Evolutionary conservation across 108 stramenopile genomes (phyloP), one percentile per base, ranked within the genome.

Genomic region (Skeletonema marinoi): DNA sequence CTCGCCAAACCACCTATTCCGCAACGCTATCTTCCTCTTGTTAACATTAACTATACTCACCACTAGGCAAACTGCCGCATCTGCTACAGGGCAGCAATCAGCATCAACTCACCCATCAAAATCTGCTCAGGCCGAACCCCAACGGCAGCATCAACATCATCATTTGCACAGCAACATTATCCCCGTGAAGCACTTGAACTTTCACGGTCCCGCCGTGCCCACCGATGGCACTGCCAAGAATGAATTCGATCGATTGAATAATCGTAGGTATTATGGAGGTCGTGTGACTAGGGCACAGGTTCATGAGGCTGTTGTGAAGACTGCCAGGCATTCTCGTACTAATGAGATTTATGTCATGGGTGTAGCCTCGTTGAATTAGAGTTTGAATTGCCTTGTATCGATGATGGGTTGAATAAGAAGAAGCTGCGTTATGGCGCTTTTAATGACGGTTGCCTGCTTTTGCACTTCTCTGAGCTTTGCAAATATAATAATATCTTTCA

Each of bases 271-370:
- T 33, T 39, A 64, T 11, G 63, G 65, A 25, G 65, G 51, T 32
- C 65, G 39, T 31, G 17, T 75, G 6, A 75, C 74, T 11, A 66
- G 74, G 56, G 66, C 19, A 30, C 56, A 51, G 1, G 33, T 75
- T 21, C 38, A 67, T 21, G 65, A 75, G 51, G 74, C 74, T 7
- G 65, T 75, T 6, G 74, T 75, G 11, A 48, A 41, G 48, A 65
- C 74, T 25, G 65, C 54, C 32, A 66, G 54, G 59, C 66, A 75
- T 38, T 19, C 36, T 35, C 36, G 6, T 21, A 67, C 60, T 10
- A 32, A 39, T 39, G 74, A 66, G 38, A 75, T 75, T 59, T 65
- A 66, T 32, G 74, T 75, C 32, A 75, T 75, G 74, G 74, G 74
- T 6, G 66, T 65, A 9, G 36, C 74, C 21, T 67, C 50, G 35